Conservation (phyloP, 1,284 basidiomycete species). For the Malassezia furfur region DNA sequence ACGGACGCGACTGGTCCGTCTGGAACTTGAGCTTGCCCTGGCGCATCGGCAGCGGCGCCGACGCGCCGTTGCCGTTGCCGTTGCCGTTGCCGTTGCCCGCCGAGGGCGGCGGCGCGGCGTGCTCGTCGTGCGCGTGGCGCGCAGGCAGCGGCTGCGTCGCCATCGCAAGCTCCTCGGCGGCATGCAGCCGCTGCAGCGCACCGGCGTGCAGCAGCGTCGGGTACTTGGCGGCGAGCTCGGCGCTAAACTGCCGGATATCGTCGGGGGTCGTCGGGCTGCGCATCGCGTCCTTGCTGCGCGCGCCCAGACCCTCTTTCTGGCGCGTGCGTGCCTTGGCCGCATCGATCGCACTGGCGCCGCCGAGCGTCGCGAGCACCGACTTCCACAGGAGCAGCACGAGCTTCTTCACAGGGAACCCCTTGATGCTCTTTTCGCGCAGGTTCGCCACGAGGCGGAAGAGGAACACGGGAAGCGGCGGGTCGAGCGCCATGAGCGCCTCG, state of each 20-base stretch:
- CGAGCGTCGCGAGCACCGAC: slow-evolving; percentile 78
- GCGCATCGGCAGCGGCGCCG: slow-evolving; percentile 51
- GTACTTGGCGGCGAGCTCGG: slow-evolving; percentile 43
- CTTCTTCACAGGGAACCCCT: slow-evolving; percentile 56
- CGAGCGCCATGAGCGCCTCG: slow-evolving; percentile 55
- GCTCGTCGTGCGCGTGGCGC: neutral
- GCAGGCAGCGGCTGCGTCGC: slow-evolving; percentile 8
- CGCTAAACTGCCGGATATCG: slow-evolving; percentile 38
- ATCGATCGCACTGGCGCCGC: slow-evolving; percentile 74
- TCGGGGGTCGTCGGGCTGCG: slow-evolving; percentile 32
- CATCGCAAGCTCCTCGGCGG: slow-evolving; percentile 35
- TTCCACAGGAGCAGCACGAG: slow-evolving; percentile 95
- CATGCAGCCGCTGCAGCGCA: slow-evolving; percentile 42
- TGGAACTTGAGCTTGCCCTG: slow-evolving; percentile 98
- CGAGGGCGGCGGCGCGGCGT: neutral
- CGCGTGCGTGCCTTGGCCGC: slow-evolving; percentile 76
- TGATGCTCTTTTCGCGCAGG: slow-evolving; percentile 83
- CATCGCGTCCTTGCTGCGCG: slow-evolving; percentile 19
- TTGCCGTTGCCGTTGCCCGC: neutral
- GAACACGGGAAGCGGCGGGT: slow-evolving; percentile 85
- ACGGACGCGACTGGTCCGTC: slow-evolving; percentile 88
- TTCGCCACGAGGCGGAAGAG: slow-evolving; percentile 79
- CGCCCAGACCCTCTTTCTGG: slow-evolving; percentile 57
- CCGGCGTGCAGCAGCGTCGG: slow-evolving; percentile 51
- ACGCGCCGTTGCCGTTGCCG: too few relatives aligned